These are phyloP conservation scores for Paspalum notatum DNA, from an alignment of 176 grass and related monocot genomes.

Conservation along the genomic window DNA sequence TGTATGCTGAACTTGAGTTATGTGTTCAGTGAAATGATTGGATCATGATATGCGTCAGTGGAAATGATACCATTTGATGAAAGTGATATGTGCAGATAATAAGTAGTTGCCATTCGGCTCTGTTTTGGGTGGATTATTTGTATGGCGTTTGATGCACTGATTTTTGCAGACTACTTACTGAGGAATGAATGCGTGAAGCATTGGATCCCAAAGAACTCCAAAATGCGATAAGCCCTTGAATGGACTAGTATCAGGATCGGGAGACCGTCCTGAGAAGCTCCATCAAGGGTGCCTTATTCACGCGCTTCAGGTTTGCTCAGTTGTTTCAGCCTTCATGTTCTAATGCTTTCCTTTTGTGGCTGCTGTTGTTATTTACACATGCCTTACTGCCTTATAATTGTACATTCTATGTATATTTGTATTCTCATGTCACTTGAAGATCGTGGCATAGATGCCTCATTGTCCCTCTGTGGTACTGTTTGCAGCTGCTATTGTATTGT, in stretches of 20 bases:
- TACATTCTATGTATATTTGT: neutral
- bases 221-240: conserved; percentile 79
- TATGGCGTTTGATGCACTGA: conserved; percentile 9
- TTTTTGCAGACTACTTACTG: conserved; percentile 45
- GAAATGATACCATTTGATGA: conserved; percentile 9
- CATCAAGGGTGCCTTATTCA: conserved; percentile 65
- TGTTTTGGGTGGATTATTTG: neutral
- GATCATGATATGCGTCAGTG: neutral
- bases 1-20: neutral
- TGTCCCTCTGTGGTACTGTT: neutral
- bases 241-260: conserved; percentile 90
- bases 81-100: neutral
- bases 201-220: conserved; percentile 94
- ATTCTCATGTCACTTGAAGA: neutral
- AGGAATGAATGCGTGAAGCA: conserved; percentile 59
- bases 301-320: conserved; percentile 47
- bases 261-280: conserved; percentile 86
- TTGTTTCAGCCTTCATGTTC: conserved; percentile 14
- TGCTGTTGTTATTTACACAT: neutral
- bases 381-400: neutral
- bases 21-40: neutral
- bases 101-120: neutral
- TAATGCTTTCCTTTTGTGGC: neutral
- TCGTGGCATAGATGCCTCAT: neutral
- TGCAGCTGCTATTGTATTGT: conserved; percentile 7